A percentile compares a stretch with the other conserved stretches of the same genome.
Evolutionary conservation across 495 filamentous ascomycete species (phyloP).

Genomic region (Aspergillus asperescens): DNA sequence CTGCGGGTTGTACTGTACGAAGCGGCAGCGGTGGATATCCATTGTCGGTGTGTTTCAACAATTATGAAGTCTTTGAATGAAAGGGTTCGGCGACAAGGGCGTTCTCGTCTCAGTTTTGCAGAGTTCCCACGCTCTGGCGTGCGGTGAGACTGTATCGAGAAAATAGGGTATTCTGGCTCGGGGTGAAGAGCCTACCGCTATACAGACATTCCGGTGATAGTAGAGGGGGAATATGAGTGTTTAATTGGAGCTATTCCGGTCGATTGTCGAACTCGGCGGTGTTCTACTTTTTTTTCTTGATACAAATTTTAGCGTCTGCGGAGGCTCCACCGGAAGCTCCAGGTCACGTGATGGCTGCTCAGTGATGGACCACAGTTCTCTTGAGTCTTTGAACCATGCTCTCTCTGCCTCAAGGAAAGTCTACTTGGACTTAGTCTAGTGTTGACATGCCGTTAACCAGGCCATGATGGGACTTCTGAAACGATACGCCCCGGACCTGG

Average conservation of each 20-base stretch:
- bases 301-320: constrained; percentile 25
- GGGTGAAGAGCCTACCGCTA: constrained; percentile 29
- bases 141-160: constrained; percentile 13
- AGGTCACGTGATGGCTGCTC: constrained; percentile 14
- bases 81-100: constrained; percentile 1
- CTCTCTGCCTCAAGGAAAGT: too few relatives aligned
- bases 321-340: constrained; percentile 15
- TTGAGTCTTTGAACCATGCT: too few relatives aligned
- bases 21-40: constrained; percentile 96
- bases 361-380: neutral
- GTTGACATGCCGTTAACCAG: too few relatives aligned
- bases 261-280: constrained; percentile 20
- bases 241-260: constrained; percentile 15
- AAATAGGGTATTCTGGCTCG: constrained; percentile 23
- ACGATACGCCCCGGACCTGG: too few relatives aligned
- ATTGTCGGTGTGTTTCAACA: constrained; percentile 47
- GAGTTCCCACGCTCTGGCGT: constrained; percentile 6
- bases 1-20: constrained; percentile 88
- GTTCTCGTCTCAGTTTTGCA: constrained; percentile 1
- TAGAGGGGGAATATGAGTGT: neutral
- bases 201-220: constrained; percentile 30
- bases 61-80: neutral
- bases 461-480: too few relatives aligned
- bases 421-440: neutral
- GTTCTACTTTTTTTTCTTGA: constrained; percentile 23